Evolutionary conservation across 1,284 basidiomycete species (phyloP).

Genomic region (Tilletiopsis washingtonensis): DNA sequence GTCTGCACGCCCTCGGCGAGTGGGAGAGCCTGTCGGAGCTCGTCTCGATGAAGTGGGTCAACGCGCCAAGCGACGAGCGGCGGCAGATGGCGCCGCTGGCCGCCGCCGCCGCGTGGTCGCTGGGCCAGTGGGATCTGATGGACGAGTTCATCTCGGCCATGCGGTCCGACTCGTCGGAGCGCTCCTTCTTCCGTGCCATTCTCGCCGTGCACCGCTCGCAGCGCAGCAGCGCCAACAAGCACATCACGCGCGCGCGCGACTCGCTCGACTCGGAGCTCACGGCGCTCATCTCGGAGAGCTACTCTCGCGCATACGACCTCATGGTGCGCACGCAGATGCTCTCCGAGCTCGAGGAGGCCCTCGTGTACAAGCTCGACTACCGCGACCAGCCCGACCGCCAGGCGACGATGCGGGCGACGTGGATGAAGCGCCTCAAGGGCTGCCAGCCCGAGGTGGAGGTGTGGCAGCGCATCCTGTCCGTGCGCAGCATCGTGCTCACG

Average conservation of each 20-base stretch:
- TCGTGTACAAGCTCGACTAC: slow-evolving; percentile 68
- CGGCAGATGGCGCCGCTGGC: slow-evolving; percentile 92
- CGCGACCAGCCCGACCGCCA: slow-evolving; percentile 72
- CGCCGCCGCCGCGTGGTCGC: slow-evolving; percentile 91
- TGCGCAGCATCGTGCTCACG: slow-evolving; percentile 83
- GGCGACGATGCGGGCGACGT: slow-evolving; percentile 41
- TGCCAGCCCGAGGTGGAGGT: slow-evolving; percentile 98
- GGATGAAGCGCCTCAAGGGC: slow-evolving; percentile 65
- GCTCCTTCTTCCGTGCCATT: slow-evolving; percentile 93
- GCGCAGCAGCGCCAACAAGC: slow-evolving; percentile 77
- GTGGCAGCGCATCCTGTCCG: slow-evolving; percentile 96
- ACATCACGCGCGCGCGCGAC: slow-evolving; percentile 92
- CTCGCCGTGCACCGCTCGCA: slow-evolving; percentile 93
- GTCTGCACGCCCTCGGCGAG: slow-evolving; percentile 92
- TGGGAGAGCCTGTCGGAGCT: slow-evolving; percentile 86
- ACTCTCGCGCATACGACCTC: slow-evolving; percentile 85
- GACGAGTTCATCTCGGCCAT: slow-evolving; percentile 93
- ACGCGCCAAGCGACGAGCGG: slow-evolving; percentile 72
- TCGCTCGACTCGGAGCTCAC: slow-evolving; percentile 84
- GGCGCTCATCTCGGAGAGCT: slow-evolving; percentile 87
- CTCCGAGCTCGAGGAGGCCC: slow-evolving; percentile 95
- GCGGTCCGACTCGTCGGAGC: slow-evolving; percentile 85
- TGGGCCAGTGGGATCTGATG: slow-evolving; percentile 97
- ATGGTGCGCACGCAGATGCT: slow-evolving; percentile 98
- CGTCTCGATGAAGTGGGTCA: slow-evolving; percentile 82